Conservation (phyloP, 176 grass and related monocot species). For the Tillandsia leiboldiana region DNA sequence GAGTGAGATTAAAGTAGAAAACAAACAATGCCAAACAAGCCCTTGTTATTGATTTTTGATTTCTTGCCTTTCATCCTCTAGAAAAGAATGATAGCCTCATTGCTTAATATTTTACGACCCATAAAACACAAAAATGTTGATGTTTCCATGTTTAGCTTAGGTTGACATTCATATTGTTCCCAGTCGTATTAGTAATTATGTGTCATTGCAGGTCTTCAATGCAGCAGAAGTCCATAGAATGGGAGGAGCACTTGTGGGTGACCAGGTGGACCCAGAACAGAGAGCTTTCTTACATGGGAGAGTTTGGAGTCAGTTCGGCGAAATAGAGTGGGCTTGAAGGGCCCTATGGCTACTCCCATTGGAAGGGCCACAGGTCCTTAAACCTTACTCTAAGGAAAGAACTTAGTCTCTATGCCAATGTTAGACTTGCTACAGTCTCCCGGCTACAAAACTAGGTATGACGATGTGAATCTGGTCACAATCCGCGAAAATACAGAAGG, state of each 20-base stretch:
- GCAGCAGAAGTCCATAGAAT: constrained; percentile 85
- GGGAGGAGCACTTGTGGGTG: constrained; percentile 92
- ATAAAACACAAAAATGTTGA: background rate
- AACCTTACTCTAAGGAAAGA: constrained; percentile 97
- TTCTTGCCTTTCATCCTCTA: too few relatives aligned
- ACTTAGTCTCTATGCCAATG: constrained; percentile 86
- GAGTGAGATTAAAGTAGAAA: too few relatives aligned
- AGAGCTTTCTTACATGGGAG: constrained; percentile 97
- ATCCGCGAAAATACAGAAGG: constrained; percentile 98
- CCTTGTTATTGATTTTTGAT: too few relatives aligned
- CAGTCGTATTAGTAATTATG: background rate
- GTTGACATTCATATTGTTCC: constrained; percentile 8
- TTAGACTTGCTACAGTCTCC: constrained; percentile 90
- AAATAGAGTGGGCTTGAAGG: constrained; percentile 93
- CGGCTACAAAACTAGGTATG: constrained; percentile 92
- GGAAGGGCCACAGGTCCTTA: constrained; percentile 90
- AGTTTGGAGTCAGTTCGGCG: constrained; percentile 79
- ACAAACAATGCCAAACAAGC: too few relatives aligned
- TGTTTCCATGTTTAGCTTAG: background rate
- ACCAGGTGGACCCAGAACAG: constrained; percentile 80
- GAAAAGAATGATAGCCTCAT: too few relatives aligned
- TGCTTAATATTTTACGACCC: too few relatives aligned
- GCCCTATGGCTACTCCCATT: constrained; percentile 98
- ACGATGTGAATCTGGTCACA: constrained; percentile 90
- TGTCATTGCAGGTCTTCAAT: constrained; percentile 61